Percentiles rank a stretch among this genome's conserved stretches.
These are phyloP conservation scores for Stagonosporopsis rhizophila DNA, from an alignment of 2,329 filamentous ascomycete species.

Conservation along the genomic window DNA sequence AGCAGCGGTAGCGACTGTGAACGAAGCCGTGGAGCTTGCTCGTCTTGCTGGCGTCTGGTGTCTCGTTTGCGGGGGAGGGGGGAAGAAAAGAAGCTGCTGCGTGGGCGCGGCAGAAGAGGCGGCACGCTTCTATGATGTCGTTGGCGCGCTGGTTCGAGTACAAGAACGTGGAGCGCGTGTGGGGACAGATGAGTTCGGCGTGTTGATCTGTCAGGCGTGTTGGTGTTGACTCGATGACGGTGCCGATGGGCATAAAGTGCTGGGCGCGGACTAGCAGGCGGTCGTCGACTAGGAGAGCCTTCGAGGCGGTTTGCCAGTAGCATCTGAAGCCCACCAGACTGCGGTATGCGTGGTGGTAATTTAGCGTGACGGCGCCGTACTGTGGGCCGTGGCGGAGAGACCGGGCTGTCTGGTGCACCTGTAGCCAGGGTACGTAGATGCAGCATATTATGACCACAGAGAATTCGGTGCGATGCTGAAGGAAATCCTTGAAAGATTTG, in stretches of 20 bases:
- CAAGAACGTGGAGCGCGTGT: conserved; percentile 5
- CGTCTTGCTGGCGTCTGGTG: conserved; percentile 1
- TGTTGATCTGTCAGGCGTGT: neutral
- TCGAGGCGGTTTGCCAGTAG: conserved; percentile 7
- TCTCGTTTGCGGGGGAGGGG: neutral
- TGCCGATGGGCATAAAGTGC: conserved; percentile 4
- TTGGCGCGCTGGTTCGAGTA: conserved; percentile 7
- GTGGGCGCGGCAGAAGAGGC: conserved; percentile 6
- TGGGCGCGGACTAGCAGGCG: conserved; percentile 5
- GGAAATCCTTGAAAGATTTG: neutral
- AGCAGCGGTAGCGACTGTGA: conserved; percentile 1
- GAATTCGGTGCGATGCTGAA: neutral
- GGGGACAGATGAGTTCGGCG: conserved; percentile 5
- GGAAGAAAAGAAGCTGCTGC: conserved; percentile 2
- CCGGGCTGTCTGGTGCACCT: conserved; percentile 4
- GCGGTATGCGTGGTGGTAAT: neutral
- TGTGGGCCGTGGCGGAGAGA: conserved; percentile 5
- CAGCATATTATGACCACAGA: neutral
- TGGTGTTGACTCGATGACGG: conserved; percentile 5
- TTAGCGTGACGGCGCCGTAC: conserved; percentile 2
- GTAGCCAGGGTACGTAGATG: conserved; percentile 6
- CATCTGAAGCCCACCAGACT: neutral
- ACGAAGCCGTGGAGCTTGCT: conserved; percentile 1
- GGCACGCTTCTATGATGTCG: conserved; percentile 4
- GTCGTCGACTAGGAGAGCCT: conserved; percentile 6